Evolutionary conservation across 2,329 filamentous ascomycete species (phyloP).

Genomic region (Sporothrix brasiliensis): DNA sequence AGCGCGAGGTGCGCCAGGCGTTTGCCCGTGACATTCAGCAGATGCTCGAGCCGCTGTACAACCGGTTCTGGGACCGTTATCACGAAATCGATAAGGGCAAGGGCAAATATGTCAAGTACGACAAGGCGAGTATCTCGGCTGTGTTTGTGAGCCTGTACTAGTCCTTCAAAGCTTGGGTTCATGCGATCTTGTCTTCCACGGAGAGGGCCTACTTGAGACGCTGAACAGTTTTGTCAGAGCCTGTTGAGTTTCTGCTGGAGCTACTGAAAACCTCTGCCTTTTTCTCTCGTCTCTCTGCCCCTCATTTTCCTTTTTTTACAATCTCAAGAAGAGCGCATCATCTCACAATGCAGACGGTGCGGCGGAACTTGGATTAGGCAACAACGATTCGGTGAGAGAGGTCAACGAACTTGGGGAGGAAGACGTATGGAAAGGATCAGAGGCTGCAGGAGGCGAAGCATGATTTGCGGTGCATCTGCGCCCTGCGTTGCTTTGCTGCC

Average conservation of each 20-base stretch:
- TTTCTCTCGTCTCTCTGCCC: not conserved
- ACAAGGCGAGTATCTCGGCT: conserved; percentile 77
- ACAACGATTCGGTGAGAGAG: not conserved
- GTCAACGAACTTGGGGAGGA: not conserved
- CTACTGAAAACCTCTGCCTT: not conserved
- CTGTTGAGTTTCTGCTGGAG: too few species aligned
- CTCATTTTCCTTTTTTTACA: not conserved
- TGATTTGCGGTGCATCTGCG: not conserved
- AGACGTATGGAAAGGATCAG: not conserved
- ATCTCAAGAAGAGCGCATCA: not conserved
- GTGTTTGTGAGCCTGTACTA: conserved; percentile 61
- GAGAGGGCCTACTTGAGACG: too few species aligned
- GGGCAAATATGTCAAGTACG: conserved; percentile 97
- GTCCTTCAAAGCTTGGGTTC: not conserved
- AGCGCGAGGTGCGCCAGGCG: conserved; percentile 80
- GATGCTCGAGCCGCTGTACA: conserved; percentile 92
- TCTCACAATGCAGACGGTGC: conserved; percentile 15
- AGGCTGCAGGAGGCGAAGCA: not conserved
- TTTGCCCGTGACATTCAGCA: conserved; percentile 83
- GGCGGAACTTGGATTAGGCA: not conserved
- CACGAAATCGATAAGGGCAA: conserved; percentile 97
- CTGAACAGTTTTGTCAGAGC: not conserved
- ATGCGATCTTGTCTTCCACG: not conserved
- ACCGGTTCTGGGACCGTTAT: conserved; percentile 94
- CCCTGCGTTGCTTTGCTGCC: not conserved